phyloP scores from a whole-genome alignment of 352 stramenopile species.

The Phytophthora megakarya region DNA sequence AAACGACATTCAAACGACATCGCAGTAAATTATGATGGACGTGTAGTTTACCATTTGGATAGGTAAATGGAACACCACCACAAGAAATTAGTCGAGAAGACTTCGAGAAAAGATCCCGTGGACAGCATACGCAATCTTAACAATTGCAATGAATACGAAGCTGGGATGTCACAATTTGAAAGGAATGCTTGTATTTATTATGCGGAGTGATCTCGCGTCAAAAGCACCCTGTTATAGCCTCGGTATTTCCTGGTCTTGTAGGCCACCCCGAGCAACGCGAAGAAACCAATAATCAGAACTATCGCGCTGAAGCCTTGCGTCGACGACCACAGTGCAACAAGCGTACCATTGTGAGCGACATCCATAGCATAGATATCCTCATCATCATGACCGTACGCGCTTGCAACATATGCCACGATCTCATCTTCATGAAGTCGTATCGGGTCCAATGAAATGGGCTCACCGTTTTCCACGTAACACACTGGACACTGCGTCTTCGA shows the following conservation, averaged over 20 bases:
- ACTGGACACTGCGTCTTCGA: conserved; percentile 52
- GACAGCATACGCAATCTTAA: conserved; percentile 1
- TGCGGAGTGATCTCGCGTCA: conserved; percentile 29
- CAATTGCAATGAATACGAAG: background rate
- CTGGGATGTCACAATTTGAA: background rate
- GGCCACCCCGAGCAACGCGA: conserved; percentile 30
- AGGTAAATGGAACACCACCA: too few species aligned
- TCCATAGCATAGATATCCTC: conserved; percentile 56
- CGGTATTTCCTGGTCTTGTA: conserved; percentile 37
- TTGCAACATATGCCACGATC: conserved; percentile 59
- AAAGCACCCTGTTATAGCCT: conserved; percentile 18
- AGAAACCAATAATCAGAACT: conserved; percentile 36
- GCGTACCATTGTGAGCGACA: conserved; percentile 48
- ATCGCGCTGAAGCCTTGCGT: conserved; percentile 46
- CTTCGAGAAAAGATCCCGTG: too few species aligned
- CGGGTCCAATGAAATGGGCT: conserved; percentile 53
- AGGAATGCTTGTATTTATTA: conserved; percentile 24
- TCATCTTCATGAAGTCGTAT: conserved; percentile 50
- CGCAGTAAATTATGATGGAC: background rate
- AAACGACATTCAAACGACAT: background rate
- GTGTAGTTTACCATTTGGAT: background rate
- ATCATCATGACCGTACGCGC: conserved; percentile 57
- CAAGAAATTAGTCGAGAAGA: too few species aligned
- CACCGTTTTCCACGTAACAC: conserved; percentile 64
- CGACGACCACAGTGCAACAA: conserved; percentile 43